A percentile compares a stretch with the other conserved stretches of the same genome.
These are phyloP conservation scores for Agrostemma githago DNA, from an alignment of 148 eudicot species.

Conservation along the genomic window DNA sequence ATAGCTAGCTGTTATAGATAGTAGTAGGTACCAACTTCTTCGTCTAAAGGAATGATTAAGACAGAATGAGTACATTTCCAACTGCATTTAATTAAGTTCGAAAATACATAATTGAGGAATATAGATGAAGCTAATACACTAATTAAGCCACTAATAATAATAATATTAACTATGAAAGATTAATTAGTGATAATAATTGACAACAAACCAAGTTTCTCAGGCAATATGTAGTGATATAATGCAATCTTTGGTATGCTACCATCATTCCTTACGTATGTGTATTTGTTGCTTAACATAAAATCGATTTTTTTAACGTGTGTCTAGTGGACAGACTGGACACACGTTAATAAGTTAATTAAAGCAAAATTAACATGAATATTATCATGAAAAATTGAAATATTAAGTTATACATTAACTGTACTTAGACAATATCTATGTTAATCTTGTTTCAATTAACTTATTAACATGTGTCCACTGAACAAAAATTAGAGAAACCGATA, in stretches of 20 bases:
- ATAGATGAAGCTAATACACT: neutral
- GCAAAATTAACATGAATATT: too few species aligned
- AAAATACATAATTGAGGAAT: neutral
- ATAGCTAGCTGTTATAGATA: neutral
- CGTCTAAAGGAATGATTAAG: too few species aligned
- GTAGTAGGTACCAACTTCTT: too few species aligned
- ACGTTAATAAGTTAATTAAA: too few species aligned
- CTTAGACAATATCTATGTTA: neutral
- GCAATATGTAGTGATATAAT: neutral
- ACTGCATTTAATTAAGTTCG: neutral
- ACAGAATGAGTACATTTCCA: neutral
- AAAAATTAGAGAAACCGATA: neutral
- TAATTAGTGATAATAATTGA: neutral
- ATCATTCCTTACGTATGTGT: constrained; percentile 2
- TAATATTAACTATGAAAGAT: neutral
- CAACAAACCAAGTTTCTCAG: neutral
- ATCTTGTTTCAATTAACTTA: neutral
- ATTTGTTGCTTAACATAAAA: neutral
- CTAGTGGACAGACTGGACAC: too few species aligned
- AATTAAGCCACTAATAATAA: neutral
- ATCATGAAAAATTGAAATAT: too few species aligned
- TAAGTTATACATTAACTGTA: too few species aligned
- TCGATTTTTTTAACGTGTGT: too few species aligned
- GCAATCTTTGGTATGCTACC: neutral
- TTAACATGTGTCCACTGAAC: neutral